A percentile compares a stretch with the other conserved stretches of the same genome.
Conservation (phyloP, 805 yeast genomes). For the Teunomyces panamensis region DNA sequence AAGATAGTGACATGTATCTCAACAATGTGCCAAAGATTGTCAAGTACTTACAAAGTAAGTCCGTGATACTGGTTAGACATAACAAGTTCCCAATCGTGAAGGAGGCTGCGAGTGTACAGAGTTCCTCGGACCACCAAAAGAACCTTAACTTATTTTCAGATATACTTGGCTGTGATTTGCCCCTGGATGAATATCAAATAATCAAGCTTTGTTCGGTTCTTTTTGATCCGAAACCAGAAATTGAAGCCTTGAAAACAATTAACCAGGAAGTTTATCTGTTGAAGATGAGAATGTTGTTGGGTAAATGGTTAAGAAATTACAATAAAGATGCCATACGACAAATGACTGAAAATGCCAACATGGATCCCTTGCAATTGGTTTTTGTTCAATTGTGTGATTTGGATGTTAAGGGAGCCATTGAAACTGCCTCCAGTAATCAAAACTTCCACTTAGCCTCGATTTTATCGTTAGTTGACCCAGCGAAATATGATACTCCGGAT, state of each 20-base stretch:
- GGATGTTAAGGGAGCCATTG: slow-evolving; percentile 60
- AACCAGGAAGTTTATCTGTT: slow-evolving; percentile 14
- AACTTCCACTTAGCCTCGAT: slow-evolving; percentile 71
- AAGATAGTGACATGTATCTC: slow-evolving; percentile 9
- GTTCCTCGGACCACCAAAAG: background rate
- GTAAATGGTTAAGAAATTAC: slow-evolving; percentile 55
- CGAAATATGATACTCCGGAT: slow-evolving; percentile 52
- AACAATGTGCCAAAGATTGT: slow-evolving; percentile 15
- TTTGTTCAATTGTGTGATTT: slow-evolving; percentile 52
- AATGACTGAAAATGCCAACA: slow-evolving; percentile 16
- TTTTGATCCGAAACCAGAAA: slow-evolving; percentile 34
- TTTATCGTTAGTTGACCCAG: slow-evolving; percentile 69
- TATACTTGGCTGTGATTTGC: slow-evolving; percentile 11
- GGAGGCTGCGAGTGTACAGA: background rate
- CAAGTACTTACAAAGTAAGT: slow-evolving; percentile 18
- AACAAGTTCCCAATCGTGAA: slow-evolving; percentile 27
- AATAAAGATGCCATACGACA: slow-evolving; percentile 33
- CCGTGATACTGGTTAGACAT: slow-evolving; percentile 17
- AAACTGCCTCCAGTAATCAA: slow-evolving; percentile 54
- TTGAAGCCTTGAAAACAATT: slow-evolving; percentile 8
- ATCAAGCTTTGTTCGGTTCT: slow-evolving; percentile 64
- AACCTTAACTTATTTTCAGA: slow-evolving; percentile 15
- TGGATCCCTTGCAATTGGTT: slow-evolving; percentile 49
- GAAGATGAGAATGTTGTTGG: slow-evolving; percentile 45
- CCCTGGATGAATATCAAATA: slow-evolving; percentile 24